A percentile compares a stretch with the other conserved stretches of the same genome.
Conservation (phyloP, 2,329 filamentous ascomycete species). For the Alternaria novae-zelandiae region DNA sequence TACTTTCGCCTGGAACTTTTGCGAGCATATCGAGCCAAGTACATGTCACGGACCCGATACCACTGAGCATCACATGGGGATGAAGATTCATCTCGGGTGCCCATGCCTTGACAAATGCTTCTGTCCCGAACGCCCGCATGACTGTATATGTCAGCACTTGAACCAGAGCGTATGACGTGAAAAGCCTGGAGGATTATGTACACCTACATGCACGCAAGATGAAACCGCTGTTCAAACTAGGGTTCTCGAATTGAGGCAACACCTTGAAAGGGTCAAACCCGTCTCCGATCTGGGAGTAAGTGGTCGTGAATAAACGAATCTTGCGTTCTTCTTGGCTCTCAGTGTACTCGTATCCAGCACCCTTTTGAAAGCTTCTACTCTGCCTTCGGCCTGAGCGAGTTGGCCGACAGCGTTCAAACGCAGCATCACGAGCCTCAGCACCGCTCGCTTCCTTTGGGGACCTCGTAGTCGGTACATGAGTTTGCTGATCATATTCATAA, state of each 20-base stretch:
- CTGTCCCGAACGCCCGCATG: constrained; percentile 30
- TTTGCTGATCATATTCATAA: background rate
- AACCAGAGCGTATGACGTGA: background rate
- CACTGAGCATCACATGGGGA: constrained; percentile 35
- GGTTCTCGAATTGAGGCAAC: constrained; percentile 27
- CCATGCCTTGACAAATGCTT: constrained; percentile 32
- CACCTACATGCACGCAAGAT: constrained; percentile 27
- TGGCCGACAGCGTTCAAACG: background rate
- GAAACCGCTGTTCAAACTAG: constrained; percentile 19
- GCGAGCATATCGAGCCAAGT: constrained; percentile 40
- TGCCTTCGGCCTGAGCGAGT: background rate
- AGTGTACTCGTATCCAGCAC: background rate
- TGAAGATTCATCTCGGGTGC: constrained; percentile 33
- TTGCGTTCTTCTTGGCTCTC: constrained; percentile 18
- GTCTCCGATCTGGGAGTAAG: constrained; percentile 18
- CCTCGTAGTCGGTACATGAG: background rate
- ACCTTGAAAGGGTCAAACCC: constrained; percentile 30
- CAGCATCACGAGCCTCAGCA: background rate
- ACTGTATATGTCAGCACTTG: constrained; percentile 11
- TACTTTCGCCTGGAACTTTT: constrained; percentile 31
- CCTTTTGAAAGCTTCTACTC: background rate
- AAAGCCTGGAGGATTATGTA: background rate
- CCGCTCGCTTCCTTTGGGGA: background rate
- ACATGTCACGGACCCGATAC: constrained; percentile 25
- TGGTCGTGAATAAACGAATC: constrained; percentile 18